A percentile compares a stretch with the other conserved stretches of the same genome.
phyloP scores from a whole-genome alignment of 768 basidiomycete genomes.

The Mycena metata region DNA sequence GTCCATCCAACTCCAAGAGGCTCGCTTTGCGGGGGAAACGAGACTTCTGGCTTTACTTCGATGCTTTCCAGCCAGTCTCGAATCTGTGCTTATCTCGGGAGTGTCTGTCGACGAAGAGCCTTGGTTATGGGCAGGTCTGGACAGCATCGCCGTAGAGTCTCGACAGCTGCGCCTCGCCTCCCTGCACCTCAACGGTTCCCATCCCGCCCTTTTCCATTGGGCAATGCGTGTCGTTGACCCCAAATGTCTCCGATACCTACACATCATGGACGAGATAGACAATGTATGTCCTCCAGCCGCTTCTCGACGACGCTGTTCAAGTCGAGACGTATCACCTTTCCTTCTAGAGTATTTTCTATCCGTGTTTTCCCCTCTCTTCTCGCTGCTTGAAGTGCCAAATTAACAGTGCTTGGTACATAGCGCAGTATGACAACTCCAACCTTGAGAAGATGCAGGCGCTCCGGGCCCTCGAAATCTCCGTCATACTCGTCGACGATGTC shows the following conservation, averaged over 20 bases:
- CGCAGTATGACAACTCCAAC: background rate
- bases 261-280: background rate
- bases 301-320: constrained; percentile 2
- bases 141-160: constrained; percentile 1
- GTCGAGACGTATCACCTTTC: constrained; percentile 19
- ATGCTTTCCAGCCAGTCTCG: constrained; percentile 25
- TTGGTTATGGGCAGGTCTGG: no score
- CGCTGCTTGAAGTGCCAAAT: constrained; percentile 8
- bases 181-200: constrained; percentile 6
- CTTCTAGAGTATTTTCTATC: constrained; percentile 4
- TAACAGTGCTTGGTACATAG: background rate
- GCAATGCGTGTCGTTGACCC: background rate
- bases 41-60: constrained; percentile 10
- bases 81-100: constrained; percentile 7
- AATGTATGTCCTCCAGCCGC: constrained; percentile 11
- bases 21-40: constrained; percentile 6
- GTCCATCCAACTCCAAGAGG: constrained; percentile 15
- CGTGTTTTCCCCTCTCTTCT: constrained; percentile 10
- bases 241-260: constrained; percentile 20
- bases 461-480: constrained; percentile 21
- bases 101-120: background rate
- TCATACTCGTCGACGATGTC: constrained; percentile 8
- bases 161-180: constrained; percentile 19
- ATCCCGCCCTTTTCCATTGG: constrained; percentile 15
- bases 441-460: constrained; percentile 22